phyloP scores from a whole-genome alignment of 345 rosid species.

The Raphanus sativus region DNA sequence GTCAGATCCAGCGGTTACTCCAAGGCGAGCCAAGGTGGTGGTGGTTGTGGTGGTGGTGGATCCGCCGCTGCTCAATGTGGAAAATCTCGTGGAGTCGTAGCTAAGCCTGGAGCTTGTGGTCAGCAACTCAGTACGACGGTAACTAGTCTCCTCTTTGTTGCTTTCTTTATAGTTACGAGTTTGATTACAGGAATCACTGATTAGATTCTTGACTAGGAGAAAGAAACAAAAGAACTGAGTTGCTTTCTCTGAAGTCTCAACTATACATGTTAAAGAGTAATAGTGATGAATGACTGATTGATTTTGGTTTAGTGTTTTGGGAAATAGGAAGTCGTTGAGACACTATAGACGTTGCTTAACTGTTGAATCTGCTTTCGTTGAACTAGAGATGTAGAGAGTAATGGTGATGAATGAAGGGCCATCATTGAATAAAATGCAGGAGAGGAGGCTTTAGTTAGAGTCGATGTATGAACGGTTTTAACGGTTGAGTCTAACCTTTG shows the following conservation, averaged over 20 bases:
- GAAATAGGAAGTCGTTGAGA: background rate
- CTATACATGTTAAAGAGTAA: background rate
- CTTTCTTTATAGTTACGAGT: background rate
- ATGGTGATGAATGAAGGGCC: conserved; percentile 4
- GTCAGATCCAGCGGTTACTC: conserved; percentile 67
- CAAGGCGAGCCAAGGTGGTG: conserved; percentile 39
- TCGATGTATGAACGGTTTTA: background rate
- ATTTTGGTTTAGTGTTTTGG: background rate
- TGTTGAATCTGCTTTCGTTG: background rate
- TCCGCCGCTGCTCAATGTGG: conserved; percentile 34
- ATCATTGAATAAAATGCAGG: conserved; percentile 2
- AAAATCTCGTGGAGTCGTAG: conserved; percentile 38
- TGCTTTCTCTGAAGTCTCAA: conserved; percentile 4
- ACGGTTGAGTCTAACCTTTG: background rate
- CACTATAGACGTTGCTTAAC: background rate
- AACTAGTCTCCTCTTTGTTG: conserved; percentile 16
- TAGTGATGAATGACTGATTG: background rate
- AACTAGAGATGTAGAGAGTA: background rate
- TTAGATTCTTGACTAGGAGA: conserved; percentile 10
- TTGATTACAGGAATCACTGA: background rate
- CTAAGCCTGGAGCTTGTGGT: conserved; percentile 45
- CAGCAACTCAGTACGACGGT: conserved; percentile 35
- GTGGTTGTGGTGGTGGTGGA: background rate
- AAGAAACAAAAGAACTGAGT: conserved; percentile 13
- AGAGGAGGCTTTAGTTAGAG: background rate